A percentile compares a stretch with the other conserved stretches of the same genome.
Conservation (phyloP, 129 eudicot genomes). For the Apium graveolens region DNA sequence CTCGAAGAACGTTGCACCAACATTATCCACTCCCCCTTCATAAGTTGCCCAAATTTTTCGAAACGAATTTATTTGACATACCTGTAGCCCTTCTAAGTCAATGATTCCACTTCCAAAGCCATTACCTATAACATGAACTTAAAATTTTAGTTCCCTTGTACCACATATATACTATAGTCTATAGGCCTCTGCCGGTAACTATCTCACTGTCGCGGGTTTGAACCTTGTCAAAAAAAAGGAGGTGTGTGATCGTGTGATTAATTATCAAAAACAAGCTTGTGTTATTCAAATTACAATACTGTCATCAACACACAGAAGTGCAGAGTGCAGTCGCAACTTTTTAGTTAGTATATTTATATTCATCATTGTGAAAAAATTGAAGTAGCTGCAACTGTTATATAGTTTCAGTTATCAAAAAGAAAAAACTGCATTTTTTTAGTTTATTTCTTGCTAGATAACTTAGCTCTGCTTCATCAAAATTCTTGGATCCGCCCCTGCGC, state of each 20-base stretch:
- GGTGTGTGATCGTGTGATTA: not conserved
- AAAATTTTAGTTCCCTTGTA: not conserved
- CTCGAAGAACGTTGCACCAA: conserved; percentile 49
- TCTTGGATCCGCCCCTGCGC: not conserved
- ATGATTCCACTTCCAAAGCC: conserved; percentile 9
- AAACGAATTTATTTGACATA: conserved; percentile 3
- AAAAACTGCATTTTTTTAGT: not conserved
- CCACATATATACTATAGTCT: not conserved
- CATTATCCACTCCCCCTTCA: conserved; percentile 1
- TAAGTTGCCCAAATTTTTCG: not conserved
- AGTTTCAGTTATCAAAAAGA: not conserved
- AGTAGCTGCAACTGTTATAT: not conserved
- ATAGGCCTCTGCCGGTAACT: not conserved
- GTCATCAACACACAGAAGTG: too few relatives aligned
- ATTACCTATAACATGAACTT: not conserved
- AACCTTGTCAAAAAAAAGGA: not conserved
- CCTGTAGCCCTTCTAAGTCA: conserved; percentile 8
- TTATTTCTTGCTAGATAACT: not conserved
- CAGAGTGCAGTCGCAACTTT: too few relatives aligned
- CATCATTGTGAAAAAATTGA: not conserved
- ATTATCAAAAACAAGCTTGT: too few relatives aligned
- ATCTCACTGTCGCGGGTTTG: not conserved
- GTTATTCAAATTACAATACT: not conserved
- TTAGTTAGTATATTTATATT: not conserved
- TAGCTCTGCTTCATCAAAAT: not conserved